Conservation (phyloP, 2,329 filamentous ascomycete species). For the Fusarium coffeatum region DNA sequence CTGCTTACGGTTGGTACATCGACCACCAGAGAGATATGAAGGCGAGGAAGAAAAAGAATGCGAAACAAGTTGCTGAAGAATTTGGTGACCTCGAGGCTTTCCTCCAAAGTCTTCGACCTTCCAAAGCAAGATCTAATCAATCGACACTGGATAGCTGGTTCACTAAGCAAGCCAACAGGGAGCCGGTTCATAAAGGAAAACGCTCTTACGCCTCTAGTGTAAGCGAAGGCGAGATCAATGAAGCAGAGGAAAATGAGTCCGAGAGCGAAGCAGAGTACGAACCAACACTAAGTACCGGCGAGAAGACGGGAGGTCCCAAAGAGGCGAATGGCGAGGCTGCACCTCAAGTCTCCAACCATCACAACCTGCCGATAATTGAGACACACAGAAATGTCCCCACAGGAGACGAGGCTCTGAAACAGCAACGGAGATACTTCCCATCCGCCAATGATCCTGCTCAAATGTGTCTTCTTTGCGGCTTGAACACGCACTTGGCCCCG, state of each 20-base stretch:
- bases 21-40: constrained; percentile 48
- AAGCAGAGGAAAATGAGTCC: constrained; percentile 29
- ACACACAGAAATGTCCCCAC: constrained; percentile 43
- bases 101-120: constrained; percentile 34
- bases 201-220: constrained; percentile 36
- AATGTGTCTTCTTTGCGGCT: constrained; percentile 65
- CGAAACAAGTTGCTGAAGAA: constrained; percentile 47
- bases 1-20: constrained; percentile 49
- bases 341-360: constrained; percentile 2
- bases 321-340: constrained; percentile 27
- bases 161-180: constrained; percentile 10
- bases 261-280: constrained; percentile 48
- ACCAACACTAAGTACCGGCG: constrained; percentile 31
- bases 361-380: constrained; percentile 19
- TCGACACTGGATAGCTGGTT: constrained; percentile 16
- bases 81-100: constrained; percentile 42
- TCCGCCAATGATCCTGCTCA: constrained; percentile 55
- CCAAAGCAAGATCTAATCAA: constrained; percentile 5
- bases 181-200: constrained; percentile 26
- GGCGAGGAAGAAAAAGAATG: constrained; percentile 49
- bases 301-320: constrained; percentile 11
- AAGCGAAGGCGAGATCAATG: constrained; percentile 33
- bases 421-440: constrained; percentile 64
- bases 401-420: constrained; percentile 51
- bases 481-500: constrained; percentile 58